A percentile compares a stretch with the other conserved stretches of the same genome.
Conservation (phyloP, 305 asterid species). For the Rubia peregrina region DNA sequence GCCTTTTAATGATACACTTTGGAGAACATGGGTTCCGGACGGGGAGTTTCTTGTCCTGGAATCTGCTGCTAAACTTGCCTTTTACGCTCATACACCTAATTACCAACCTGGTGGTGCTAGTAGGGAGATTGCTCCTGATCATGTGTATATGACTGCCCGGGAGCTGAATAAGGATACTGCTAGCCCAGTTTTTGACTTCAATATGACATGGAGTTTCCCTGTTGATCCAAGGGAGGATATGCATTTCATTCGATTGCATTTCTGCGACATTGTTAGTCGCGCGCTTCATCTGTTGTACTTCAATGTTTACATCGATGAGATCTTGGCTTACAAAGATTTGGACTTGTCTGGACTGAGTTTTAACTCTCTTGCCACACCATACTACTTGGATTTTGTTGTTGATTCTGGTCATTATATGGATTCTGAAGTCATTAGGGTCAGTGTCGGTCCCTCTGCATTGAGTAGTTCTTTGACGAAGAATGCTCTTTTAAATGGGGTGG, state of each 20-base stretch:
- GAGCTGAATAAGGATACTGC: slow-evolving; percentile 55
- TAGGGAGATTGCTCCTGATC: slow-evolving; percentile 74
- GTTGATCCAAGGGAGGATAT: slow-evolving; percentile 27
- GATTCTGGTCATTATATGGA: slow-evolving; percentile 16
- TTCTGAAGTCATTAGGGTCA: slow-evolving; percentile 36
- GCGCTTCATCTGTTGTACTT: slow-evolving; percentile 57
- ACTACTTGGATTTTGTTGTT: slow-evolving; percentile 71
- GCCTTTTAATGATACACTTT: slow-evolving; percentile 82
- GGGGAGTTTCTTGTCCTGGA: slow-evolving; percentile 59
- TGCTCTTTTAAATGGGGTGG: slow-evolving; percentile 79
- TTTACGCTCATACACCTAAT: slow-evolving; percentile 45
- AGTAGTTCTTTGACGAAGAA: slow-evolving; percentile 52
- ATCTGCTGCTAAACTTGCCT: slow-evolving; percentile 63
- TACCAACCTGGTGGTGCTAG: slow-evolving; percentile 76
- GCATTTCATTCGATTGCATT: slow-evolving; percentile 71
- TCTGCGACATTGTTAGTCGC: slow-evolving; percentile 74
- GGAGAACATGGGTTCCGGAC: slow-evolving; percentile 91
- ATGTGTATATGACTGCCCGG: slow-evolving; percentile 82
- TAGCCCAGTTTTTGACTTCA: slow-evolving; percentile 39
- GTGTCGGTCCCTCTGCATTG: slow-evolving; percentile 74
- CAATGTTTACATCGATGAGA: slow-evolving; percentile 54
- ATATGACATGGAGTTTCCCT: slow-evolving; percentile 77
- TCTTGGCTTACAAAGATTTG: slow-evolving; percentile 61
- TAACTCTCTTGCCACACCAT: slow-evolving; percentile 63
- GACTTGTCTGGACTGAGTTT: slow-evolving; percentile 58